Conservation (phyloP, 352 stramenopile species). For the Plasmopara viticola region DNA sequence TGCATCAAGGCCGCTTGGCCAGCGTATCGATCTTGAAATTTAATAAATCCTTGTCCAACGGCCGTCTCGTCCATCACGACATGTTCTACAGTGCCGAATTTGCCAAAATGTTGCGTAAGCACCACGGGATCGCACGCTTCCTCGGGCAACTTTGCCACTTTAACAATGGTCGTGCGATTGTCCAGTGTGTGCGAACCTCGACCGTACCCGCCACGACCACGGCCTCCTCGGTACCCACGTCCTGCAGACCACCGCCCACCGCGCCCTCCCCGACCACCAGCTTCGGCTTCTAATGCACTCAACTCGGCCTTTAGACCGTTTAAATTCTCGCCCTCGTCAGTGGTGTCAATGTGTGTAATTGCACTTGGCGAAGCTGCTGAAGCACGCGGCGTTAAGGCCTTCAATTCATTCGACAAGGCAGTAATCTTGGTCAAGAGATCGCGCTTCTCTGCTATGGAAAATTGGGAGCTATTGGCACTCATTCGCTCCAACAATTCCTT, state of each 20-base stretch:
- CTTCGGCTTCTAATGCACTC: conserved; percentile 54
- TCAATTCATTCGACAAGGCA: conserved; percentile 59
- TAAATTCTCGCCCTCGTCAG: conserved; percentile 15
- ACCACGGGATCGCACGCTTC: conserved; percentile 69
- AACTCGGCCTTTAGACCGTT: conserved; percentile 61
- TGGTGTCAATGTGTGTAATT: conserved; percentile 3
- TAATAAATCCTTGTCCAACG: conserved; percentile 57
- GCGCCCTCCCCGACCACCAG: conserved; percentile 27
- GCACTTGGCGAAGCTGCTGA: conserved; percentile 19
- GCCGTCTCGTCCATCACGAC: conserved; percentile 55
- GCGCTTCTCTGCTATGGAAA: conserved; percentile 66
- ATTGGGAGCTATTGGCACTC: conserved; percentile 65
- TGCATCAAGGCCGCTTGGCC: conserved; percentile 62
- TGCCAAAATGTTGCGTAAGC: conserved; percentile 81
- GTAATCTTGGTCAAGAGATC: conserved; percentile 84
- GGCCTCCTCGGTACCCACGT: conserved; percentile 43
- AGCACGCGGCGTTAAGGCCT: conserved; percentile 40
- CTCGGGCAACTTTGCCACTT: conserved; percentile 66
- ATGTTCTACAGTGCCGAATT: conserved; percentile 73
- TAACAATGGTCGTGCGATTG: conserved; percentile 81
- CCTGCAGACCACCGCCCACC: conserved; percentile 34
- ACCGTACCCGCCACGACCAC: conserved; percentile 39
- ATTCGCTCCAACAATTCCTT: conserved; percentile 79
- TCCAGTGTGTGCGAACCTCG: conserved; percentile 62
- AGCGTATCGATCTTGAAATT: conserved; percentile 78